Evolutionary conservation across 495 filamentous ascomycete genomes (phyloP).

Genomic region (Pyronema omphalodes): DNA sequence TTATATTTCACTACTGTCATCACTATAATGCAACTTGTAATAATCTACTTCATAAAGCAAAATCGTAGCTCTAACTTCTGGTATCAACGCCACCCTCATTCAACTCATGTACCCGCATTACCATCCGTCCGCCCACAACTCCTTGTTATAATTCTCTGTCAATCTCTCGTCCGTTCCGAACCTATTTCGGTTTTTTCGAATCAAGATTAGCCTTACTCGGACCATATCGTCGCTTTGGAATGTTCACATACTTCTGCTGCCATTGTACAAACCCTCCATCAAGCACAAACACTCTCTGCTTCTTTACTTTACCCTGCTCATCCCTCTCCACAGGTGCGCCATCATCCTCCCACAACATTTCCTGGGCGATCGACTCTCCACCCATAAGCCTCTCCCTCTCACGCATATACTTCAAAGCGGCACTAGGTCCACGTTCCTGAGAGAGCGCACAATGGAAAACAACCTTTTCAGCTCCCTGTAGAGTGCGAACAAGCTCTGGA

Average conservation of each 20-base stretch:
- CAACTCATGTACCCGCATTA: slow-evolving; percentile 6
- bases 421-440: slow-evolving; percentile 64
- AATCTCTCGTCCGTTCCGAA: slow-evolving; percentile 56
- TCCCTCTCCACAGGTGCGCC: slow-evolving; percentile 20
- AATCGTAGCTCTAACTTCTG: too few relatives aligned
- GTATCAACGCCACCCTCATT: too few relatives aligned
- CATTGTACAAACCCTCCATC: slow-evolving; percentile 55
- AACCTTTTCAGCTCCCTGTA: slow-evolving; percentile 61
- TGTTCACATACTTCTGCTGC: slow-evolving; percentile 54
- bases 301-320: slow-evolving; percentile 23
- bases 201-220: background rate
- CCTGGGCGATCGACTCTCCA: background rate
- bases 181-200: slow-evolving; percentile 21
- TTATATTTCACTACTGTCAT: too few relatives aligned
- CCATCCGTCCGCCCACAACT: slow-evolving; percentile 61
- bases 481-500: slow-evolving; percentile 61
- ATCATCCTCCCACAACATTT: slow-evolving; percentile 5
- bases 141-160: slow-evolving; percentile 70
- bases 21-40: too few relatives aligned
- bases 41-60: too few relatives aligned
- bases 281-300: slow-evolving; percentile 62
- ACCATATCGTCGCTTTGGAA: background rate
- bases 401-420: slow-evolving; percentile 49
- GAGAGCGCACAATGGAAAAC: slow-evolving; percentile 93
- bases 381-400: slow-evolving; percentile 35